Evolutionary conservation across 192 early-diverging fungal genomes (phyloP).

Genomic region (Kickxella alabastrina): DNA sequence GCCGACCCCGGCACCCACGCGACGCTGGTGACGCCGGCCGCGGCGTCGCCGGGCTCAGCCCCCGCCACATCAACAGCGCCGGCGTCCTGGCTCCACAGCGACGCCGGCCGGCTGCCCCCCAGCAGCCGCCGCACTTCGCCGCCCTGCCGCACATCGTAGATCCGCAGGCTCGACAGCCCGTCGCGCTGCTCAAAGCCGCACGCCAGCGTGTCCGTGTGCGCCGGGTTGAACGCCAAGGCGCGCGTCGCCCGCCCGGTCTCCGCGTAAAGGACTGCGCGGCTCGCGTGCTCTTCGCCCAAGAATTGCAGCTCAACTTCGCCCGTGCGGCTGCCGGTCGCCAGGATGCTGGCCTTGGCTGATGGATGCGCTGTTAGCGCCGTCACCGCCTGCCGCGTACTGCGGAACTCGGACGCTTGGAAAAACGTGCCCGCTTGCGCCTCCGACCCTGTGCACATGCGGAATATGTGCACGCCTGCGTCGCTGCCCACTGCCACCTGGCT

Average conservation of each 20-base stretch:
- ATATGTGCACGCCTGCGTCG: slow-evolving; percentile 29
- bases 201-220: slow-evolving; percentile 32
- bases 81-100: too few relatives aligned
- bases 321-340: slow-evolving; percentile 27
- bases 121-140: slow-evolving; percentile 36
- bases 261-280: slow-evolving; percentile 20
- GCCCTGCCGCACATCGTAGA: slow-evolving; percentile 30
- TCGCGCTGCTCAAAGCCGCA: slow-evolving; percentile 45
- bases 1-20: slow-evolving; percentile 36
- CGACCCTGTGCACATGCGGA: slow-evolving; percentile 9
- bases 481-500: slow-evolving; percentile 27
- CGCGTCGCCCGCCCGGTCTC: slow-evolving; percentile 20
- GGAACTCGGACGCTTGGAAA: slow-evolving; percentile 21
- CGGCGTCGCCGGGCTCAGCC: slow-evolving; percentile 5
- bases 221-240: slow-evolving; percentile 29
- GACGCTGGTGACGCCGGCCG: slow-evolving; percentile 35
- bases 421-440: neutral
- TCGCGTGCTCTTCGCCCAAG: too few relatives aligned
- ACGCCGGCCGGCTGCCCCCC: too few relatives aligned
- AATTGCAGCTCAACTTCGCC: slow-evolving; percentile 43
- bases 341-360: slow-evolving; percentile 16
- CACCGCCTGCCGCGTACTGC: slow-evolving; percentile 15
- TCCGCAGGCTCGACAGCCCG: slow-evolving; percentile 26
- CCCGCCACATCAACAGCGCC: neutral
- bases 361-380: slow-evolving; percentile 33